A percentile compares a stretch with the other conserved stretches of the same genome.
Conservation (phyloP, 2,329 filamentous ascomycete species). For the Claviceps humidiphila region DNA sequence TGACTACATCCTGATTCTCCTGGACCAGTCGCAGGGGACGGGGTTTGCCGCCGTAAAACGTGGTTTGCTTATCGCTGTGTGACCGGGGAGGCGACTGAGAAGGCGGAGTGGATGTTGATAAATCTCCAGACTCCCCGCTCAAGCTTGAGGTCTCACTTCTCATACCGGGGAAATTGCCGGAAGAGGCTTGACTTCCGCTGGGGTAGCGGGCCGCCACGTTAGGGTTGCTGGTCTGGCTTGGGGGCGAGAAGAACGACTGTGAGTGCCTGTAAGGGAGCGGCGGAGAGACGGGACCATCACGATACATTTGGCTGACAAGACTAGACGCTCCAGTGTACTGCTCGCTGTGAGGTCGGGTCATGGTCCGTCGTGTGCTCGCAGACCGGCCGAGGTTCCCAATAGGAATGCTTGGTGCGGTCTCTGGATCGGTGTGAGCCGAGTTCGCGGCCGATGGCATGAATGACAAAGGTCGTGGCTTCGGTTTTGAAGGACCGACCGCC, state of each 20-base stretch:
- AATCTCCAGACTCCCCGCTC: conserved; percentile 51
- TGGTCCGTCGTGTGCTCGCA: conserved; percentile 37
- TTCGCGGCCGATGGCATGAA: conserved; percentile 31
- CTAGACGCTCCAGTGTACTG: conserved; percentile 51
- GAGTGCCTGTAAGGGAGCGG: conserved; percentile 45
- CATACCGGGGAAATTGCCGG: conserved; percentile 61
- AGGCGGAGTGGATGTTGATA: conserved; percentile 28
- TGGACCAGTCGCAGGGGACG: conserved; percentile 78
- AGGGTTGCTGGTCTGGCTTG: conserved; percentile 36
- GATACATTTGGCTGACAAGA: conserved; percentile 84
- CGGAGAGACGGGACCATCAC: conserved; percentile 50
- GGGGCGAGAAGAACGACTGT: conserved; percentile 49
- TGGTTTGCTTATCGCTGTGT: conserved; percentile 41
- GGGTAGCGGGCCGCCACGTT: conserved; percentile 37
- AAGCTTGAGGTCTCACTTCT: conserved; percentile 51
- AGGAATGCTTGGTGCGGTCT: conserved; percentile 64
- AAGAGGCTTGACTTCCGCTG: conserved; percentile 31
- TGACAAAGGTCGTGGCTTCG: conserved; percentile 43
- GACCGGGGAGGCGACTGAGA: conserved; percentile 41
- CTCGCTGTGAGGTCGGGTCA: conserved; percentile 45
- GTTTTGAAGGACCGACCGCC: conserved; percentile 33
- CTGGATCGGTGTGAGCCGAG: conserved; percentile 47
- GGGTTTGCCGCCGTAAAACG: conserved; percentile 56
- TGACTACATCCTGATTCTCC: conserved; percentile 47
- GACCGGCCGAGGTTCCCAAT: conserved; percentile 45